Conservation (phyloP, 371 early-diverging fungal genomes). For the Apophysomyces variabilis region DNA sequence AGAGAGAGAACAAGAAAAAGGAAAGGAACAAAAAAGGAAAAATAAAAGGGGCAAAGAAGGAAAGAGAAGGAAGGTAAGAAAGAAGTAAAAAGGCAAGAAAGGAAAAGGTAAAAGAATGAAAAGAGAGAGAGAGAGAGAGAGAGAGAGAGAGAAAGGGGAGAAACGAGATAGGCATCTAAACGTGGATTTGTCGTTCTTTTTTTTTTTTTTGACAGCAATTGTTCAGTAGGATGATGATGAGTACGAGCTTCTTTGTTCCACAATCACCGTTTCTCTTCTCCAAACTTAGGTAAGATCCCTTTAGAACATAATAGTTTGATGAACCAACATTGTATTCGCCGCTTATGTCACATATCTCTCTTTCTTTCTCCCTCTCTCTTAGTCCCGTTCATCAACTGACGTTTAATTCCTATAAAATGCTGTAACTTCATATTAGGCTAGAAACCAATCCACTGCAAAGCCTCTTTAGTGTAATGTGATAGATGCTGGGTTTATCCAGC, state of each 20-base stretch:
- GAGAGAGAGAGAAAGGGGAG: neutral
- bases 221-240: neutral
- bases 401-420: neutral
- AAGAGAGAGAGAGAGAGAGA: neutral
- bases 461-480: conserved; percentile 1
- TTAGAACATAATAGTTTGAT: neutral
- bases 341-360: neutral
- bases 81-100: neutral
- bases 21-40: conserved; percentile 7
- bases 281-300: conserved; percentile 3
- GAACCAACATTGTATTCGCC: neutral
- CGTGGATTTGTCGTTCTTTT: conserved; percentile 12
- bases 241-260: neutral
- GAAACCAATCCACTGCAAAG: neutral
- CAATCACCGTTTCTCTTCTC: neutral
- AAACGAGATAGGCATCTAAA: neutral
- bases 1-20: conserved; percentile 13
- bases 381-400: neutral
- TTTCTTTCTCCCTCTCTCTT: neutral
- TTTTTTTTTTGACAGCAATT: conserved; percentile 14
- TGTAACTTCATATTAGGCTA: neutral
- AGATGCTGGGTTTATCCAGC: neutral
- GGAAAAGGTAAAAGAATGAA: too few relatives aligned
- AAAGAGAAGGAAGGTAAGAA: neutral
- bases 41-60: neutral